Percentiles rank a stretch among this genome's conserved stretches.
These are phyloP conservation scores for Trametes hirsuta DNA, from an alignment of 1,284 basidiomycete species.

Conservation along the genomic window DNA sequence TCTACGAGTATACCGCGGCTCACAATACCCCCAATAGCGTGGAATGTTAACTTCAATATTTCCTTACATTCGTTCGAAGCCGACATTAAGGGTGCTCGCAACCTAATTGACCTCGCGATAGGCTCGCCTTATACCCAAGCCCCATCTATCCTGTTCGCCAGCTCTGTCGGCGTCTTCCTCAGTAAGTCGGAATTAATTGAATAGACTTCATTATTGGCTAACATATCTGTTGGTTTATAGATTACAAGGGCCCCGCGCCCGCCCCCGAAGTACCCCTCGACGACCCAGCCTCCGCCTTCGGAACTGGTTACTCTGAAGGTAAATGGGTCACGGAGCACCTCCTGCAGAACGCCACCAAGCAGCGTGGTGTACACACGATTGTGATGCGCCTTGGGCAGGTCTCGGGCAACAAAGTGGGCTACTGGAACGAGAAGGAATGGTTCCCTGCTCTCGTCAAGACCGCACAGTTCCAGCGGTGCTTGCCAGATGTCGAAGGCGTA, in stretches of 20 bases:
- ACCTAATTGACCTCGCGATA: constrained; percentile 33
- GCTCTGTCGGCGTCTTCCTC: constrained; percentile 36
- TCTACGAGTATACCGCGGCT: not conserved
- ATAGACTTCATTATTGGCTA: no score
- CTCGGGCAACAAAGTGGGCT: constrained; percentile 41
- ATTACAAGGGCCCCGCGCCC: constrained; percentile 15
- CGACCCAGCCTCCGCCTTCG: constrained; percentile 34
- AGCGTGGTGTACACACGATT: constrained; percentile 32
- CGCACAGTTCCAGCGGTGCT: constrained; percentile 29
- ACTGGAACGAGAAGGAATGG: constrained; percentile 50
- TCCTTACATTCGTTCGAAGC: constrained; percentile 27
- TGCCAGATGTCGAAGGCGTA: constrained; percentile 34
- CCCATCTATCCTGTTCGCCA: constrained; percentile 35
- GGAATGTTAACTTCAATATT: constrained; percentile 43
- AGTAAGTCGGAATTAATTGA: constrained; percentile 7
- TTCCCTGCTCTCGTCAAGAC: constrained; percentile 45
- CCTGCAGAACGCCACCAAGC: constrained; percentile 25
- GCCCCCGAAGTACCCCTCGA: constrained; percentile 20
- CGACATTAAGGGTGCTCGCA: constrained; percentile 25
- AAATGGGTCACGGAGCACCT: constrained; percentile 46
- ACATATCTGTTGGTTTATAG: not conserved
- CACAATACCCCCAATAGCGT: constrained; percentile 27
- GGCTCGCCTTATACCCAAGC: constrained; percentile 24
- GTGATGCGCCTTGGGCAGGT: constrained; percentile 49
- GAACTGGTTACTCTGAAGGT: constrained; percentile 42